Evolutionary conservation across 2,329 filamentous ascomycete genomes (phyloP), one percentile per base, ranked within the genome.

Genomic region (Gyromitra esculenta): DNA sequence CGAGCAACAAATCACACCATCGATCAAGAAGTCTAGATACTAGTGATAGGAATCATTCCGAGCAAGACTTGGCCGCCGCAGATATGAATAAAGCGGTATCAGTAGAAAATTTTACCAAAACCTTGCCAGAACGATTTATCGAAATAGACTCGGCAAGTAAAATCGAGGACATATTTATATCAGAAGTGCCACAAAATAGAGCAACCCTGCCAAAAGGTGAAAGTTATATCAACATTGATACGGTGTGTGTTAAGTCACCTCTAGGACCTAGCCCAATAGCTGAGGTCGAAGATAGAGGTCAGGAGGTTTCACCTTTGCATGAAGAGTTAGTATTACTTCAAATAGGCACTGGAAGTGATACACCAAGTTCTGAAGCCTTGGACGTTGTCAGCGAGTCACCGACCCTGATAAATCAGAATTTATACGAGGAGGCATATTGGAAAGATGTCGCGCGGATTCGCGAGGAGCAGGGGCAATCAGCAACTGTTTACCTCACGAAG

Each of bases 341-440:
- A 73, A 94, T 97, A 79, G 93, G 93, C 15, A 89, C 89, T 0
- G 90, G 90, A 57, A 86, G 87, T 1, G 85, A 85, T 18, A 80
- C 82, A n/a, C 79, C 83, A 5, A 43, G 81, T 5, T 68, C 78
- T 1, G 81, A 82, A 50, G 82, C 83, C 25, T 79, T 80, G 59
- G 77, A 78, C 43, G 73, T 91, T 3, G 90, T 97, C 52, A 92
- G 92, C 39, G 94, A 97, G 83, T 96, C 92, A 0, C 95, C 95
- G 1, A 91, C 91, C 0, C 91, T 91, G 0, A 92, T 92, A 5
- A 93, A 96, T 76, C 93, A 93, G 80, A 90, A 96, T 81, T 91
- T 98, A 74, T 97, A 97, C 83, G 93, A 97, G 82, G 89, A 88
- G 0, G 95, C 95, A 0, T 97, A 97, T 82, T 89, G 92, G 81